Evolutionary conservation across 306 rosid species (phyloP).

Genomic region (Purshia tridentata): DNA sequence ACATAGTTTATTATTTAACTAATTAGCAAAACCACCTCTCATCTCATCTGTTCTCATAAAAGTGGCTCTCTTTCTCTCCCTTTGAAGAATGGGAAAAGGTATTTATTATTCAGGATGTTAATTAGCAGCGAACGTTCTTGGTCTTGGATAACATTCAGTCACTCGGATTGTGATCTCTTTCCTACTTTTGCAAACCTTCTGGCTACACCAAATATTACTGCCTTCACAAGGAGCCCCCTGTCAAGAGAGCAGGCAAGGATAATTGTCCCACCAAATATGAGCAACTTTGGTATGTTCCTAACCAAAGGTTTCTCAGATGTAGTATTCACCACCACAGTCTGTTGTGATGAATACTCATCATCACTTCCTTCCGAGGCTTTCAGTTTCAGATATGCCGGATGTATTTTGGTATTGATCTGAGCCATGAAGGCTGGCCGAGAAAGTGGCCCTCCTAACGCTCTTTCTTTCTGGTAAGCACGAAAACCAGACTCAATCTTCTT

Average conservation of each 20-base stretch:
- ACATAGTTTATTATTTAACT: slow-evolving; percentile 19
- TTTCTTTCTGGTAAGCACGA: slow-evolving; percentile 57
- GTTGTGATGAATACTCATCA: slow-evolving; percentile 5
- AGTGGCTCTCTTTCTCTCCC: background rate
- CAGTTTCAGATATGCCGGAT: slow-evolving; percentile 50
- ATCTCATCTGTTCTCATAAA: slow-evolving; percentile 12
- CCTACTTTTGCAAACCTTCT: slow-evolving; percentile 64
- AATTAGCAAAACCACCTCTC: slow-evolving; percentile 28
- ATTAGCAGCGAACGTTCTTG: background rate
- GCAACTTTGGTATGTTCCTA: slow-evolving; percentile 60
- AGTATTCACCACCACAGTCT: slow-evolving; percentile 6
- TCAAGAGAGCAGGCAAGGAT: slow-evolving; percentile 77
- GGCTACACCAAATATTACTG: slow-evolving; percentile 73
- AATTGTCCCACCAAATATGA: slow-evolving; percentile 71
- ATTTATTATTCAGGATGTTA: background rate
- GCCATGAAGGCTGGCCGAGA: slow-evolving; percentile 61
- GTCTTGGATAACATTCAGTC: background rate
- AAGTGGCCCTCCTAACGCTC: slow-evolving; percentile 52
- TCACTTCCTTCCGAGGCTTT: slow-evolving; percentile 41
- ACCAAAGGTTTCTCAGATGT: slow-evolving; percentile 42
- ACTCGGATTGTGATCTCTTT: slow-evolving; percentile 48
- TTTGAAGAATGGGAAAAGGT: slow-evolving; percentile 13
- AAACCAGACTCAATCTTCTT: slow-evolving; percentile 81
- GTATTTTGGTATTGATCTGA: slow-evolving; percentile 65
- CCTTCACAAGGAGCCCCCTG: slow-evolving; percentile 69